phyloP scores from a whole-genome alignment of 2,329 filamentous ascomycete genomes.

The Microdochium paspali region DNA sequence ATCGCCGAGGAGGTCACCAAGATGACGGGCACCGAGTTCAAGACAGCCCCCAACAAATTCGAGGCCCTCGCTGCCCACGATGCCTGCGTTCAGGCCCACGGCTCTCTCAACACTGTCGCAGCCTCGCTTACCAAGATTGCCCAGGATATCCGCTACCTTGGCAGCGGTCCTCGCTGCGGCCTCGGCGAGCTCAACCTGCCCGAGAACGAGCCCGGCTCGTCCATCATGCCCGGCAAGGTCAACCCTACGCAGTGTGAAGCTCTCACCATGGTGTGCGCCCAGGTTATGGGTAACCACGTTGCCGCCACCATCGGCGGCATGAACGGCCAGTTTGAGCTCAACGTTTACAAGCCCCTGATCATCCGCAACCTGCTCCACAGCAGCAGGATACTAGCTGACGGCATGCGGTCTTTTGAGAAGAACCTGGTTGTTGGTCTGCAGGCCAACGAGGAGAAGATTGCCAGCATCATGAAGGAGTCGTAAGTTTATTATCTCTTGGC shows the following conservation, averaged over 20 bases:
- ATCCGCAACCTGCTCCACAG: constrained; percentile 95
- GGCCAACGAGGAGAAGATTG: constrained; percentile 90
- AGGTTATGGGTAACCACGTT: constrained; percentile 96
- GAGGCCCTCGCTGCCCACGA: constrained; percentile 95
- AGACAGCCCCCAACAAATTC: constrained; percentile 98
- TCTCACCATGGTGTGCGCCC: constrained; percentile 92
- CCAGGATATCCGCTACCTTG: constrained; percentile 94
- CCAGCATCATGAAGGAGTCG: constrained; percentile 87
- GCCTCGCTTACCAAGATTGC: constrained; percentile 94
- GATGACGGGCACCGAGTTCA: constrained; percentile 88
- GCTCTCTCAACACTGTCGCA: constrained; percentile 87
- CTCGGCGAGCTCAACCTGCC: constrained; percentile 88
- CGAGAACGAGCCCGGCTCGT: constrained; percentile 95
- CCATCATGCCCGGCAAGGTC: constrained; percentile 99
- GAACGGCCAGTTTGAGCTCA: constrained; percentile 97
- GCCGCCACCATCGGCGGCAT: constrained; percentile 90
- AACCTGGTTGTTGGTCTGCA: constrained; percentile 81
- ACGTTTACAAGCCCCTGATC: constrained; percentile 96
- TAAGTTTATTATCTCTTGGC: constrained; percentile 32
- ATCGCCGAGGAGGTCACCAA: constrained; percentile 85
- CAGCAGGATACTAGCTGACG: constrained; percentile 76
- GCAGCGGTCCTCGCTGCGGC: constrained; percentile 89
- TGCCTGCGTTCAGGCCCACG: constrained; percentile 87
- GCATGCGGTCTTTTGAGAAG: constrained; percentile 91
- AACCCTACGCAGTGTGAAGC: constrained; percentile 98